Evolutionary conservation across 1,284 basidiomycete genomes (phyloP).

Genomic region (Puccinia polysora): DNA sequence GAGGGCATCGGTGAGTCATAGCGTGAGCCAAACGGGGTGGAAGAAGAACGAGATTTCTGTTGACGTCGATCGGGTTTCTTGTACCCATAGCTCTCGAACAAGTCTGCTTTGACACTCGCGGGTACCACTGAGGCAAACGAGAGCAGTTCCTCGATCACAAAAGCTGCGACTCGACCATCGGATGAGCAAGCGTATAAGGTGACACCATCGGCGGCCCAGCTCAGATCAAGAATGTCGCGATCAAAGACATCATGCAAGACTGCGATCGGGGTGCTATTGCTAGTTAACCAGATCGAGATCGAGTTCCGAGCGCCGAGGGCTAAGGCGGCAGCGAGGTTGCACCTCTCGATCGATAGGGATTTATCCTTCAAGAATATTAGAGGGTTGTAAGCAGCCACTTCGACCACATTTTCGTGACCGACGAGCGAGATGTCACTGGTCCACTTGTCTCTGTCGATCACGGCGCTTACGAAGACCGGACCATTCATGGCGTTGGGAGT

Average conservation of each 20-base stretch:
- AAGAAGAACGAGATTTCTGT: constrained; percentile 29
- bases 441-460: constrained; percentile 82
- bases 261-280: constrained; percentile 77
- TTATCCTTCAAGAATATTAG: constrained; percentile 80
- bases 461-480: constrained; percentile 93
- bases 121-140: constrained; percentile 81
- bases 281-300: constrained; percentile 83
- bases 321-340: constrained; percentile 74
- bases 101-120: constrained; percentile 66
- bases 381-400: constrained; percentile 88
- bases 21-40: constrained; percentile 1
- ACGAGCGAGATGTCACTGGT: constrained; percentile 85
- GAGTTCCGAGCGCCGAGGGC: constrained; percentile 76
- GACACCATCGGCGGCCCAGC: constrained; percentile 85
- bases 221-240: constrained; percentile 87
- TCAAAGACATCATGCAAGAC: constrained; percentile 92
- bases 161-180: constrained; percentile 85
- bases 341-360: constrained; percentile 61
- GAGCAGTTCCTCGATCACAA: constrained; percentile 66
- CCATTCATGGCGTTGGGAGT: constrained; percentile 97
- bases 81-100: constrained; percentile 75
- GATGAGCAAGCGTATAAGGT: constrained; percentile 91
- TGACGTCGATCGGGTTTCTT: constrained; percentile 45
- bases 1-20: constrained; percentile 44
- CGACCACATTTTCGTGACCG: constrained; percentile 95